These are phyloP conservation scores for Aspergillus luchuensis DNA, from an alignment of 2,329 filamentous ascomycete genomes.

Conservation along the genomic window DNA sequence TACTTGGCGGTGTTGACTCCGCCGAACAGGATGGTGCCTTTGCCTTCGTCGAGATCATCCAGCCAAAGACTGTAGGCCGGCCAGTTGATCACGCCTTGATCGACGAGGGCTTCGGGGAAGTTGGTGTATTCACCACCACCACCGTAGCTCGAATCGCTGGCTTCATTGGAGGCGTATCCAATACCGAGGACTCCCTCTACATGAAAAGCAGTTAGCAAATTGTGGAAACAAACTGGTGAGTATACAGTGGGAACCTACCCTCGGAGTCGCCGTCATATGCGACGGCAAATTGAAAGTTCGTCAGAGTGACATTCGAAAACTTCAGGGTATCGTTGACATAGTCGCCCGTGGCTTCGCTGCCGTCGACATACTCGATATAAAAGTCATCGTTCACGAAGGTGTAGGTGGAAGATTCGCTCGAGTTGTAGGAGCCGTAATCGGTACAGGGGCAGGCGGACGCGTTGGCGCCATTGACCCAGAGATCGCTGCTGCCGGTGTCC, in stretches of 20 bases:
- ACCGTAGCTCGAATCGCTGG: conserved; percentile 41
- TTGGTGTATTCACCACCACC: conserved; percentile 49
- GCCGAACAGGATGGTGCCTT: conserved; percentile 69
- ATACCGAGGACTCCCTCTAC: conserved; percentile 69
- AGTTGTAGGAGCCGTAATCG: conserved; percentile 51
- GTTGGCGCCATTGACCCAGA: conserved; percentile 64
- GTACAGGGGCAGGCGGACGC: conserved; percentile 62
- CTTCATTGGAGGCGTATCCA: conserved; percentile 75
- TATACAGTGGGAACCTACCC: conserved; percentile 51
- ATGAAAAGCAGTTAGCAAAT: background rate
- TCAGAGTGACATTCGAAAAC: conserved; percentile 11
- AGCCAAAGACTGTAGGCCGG: conserved; percentile 72
- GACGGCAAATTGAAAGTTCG: conserved; percentile 15
- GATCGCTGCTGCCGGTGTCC: conserved; percentile 62
- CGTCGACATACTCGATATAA: conserved; percentile 81
- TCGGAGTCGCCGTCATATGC: conserved; percentile 10
- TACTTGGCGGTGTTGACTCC: conserved; percentile 69
- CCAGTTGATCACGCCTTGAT: conserved; percentile 62
- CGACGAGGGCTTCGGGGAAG: conserved; percentile 63
- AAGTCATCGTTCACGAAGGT: conserved; percentile 69
- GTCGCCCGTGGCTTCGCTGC: conserved; percentile 71
- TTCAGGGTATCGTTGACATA: conserved; percentile 55
- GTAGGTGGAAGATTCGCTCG: conserved; percentile 72
- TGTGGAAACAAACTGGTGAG: background rate
- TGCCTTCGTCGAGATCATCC: conserved; percentile 65